These are phyloP conservation scores for Gonium pectorale DNA, from an alignment of 139 green algal species.

Conservation along the genomic window DNA sequence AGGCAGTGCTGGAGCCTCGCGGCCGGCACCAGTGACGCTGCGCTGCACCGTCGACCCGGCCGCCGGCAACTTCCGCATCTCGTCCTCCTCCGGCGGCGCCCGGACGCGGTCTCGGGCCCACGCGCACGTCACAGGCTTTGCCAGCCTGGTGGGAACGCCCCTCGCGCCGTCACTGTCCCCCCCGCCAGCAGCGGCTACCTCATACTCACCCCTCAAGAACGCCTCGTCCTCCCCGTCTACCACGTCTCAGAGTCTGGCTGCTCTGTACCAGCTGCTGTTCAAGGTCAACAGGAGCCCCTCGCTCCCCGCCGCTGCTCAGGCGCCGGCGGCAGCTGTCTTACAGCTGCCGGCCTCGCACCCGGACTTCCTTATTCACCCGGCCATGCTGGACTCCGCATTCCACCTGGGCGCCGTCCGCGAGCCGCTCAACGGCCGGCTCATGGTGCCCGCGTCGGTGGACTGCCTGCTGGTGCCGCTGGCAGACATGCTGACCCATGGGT, in stretches of 20 bases:
- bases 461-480: slow-evolving; percentile 24
- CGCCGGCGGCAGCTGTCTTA: slow-evolving; percentile 10
- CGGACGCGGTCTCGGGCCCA: no score
- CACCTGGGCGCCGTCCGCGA: slow-evolving; percentile 68
- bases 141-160: not conserved
- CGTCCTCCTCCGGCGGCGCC: not conserved
- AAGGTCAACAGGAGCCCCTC: not conserved
- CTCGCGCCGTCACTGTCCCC: not conserved
- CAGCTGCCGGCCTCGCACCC: slow-evolving; percentile 13
- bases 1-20: not conserved
- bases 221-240: no score
- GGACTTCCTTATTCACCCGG: slow-evolving; percentile 60
- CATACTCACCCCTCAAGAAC: no score
- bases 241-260: no score
- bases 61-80: slow-evolving; percentile 23
- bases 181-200: no score
- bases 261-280: not conserved
- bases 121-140: slow-evolving; percentile 14
- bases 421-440: slow-evolving; percentile 4
- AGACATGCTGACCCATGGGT: not conserved
- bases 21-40: not conserved
- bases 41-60: not conserved
- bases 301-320: not conserved
- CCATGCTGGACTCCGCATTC: slow-evolving; percentile 69
- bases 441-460: slow-evolving; percentile 8